Base-by-base conservation (phyloP, 169 alveolate genomes). In the Plasmodium gallinaceum region DNA sequence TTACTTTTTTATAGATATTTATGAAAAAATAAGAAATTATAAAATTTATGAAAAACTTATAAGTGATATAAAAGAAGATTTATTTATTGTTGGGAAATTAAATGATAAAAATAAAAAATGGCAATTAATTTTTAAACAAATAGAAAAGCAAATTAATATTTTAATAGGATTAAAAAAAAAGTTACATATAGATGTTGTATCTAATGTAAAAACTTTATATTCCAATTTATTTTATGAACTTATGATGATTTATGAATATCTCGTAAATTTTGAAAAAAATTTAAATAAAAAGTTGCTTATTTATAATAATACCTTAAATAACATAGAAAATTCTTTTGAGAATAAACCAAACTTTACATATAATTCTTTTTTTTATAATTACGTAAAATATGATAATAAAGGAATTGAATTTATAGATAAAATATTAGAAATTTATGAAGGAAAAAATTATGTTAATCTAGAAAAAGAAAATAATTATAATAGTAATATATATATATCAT, bases 41-140 rank as follows among this genome's bases (percentile, higher is more conserved):
- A 71, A 71, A 51, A 71, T 43, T 14, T 71, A 71, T 42, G 12
- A 26, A 71, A 37, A 48, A 71, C 83, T 71, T 48, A 71, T 71
- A 24, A 39, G 8, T 8, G 61, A 58, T 8, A 42, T 22, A 20
- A 8, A 71, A 14, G 68, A 71, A 14, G 83, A 71, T 52, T 42
- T 71, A 22, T 24, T 71, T 6, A n/a, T 71, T 18, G 24, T 22
- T 0, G 12, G 43, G 5, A 26, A 10, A 57, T 46, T 71, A 42
- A 58, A 26, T 51, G 46, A 26, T 20, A 71, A 71, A 71, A 18
- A 48, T 0, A 32, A 51, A 24, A 60, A 51, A n/a, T 5, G 83
- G 4, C 14, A 71, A 52, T 2, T 10, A 43, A 37, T 71, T 14
- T 48, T 71, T 14, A 32, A 71, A 18, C 16, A 26, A 48, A 37